Evolutionary conservation across 1,284 basidiomycete genomes (phyloP).

Genomic region (Fistulinella staudtii): DNA sequence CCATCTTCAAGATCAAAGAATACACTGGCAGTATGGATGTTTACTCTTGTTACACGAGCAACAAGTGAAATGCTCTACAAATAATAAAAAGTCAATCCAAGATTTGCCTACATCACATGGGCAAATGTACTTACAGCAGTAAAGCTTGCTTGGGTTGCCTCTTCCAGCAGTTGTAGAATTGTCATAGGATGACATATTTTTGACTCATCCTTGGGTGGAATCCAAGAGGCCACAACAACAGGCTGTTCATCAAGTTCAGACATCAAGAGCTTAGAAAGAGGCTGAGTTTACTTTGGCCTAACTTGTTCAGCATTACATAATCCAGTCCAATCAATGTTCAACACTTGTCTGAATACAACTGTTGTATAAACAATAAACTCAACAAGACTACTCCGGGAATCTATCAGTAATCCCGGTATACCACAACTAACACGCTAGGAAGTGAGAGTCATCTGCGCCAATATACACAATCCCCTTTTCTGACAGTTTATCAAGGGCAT

Average conservation of each 20-base stretch:
- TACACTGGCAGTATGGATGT: neutral
- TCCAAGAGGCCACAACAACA: neutral
- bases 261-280: too few species aligned
- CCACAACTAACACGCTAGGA: conserved; percentile 30
- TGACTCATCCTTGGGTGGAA: neutral
- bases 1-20: conserved; percentile 28
- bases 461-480: conserved; percentile 66
- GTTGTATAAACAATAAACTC: too few species aligned
- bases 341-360: too few species aligned
- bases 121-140: too few species aligned
- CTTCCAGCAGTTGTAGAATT: conserved; percentile 22
- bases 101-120: too few species aligned
- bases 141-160: conserved; percentile 2
- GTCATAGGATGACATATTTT: conserved; percentile 21
- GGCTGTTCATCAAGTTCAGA: conserved; percentile 8
- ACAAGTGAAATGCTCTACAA: too few species aligned
- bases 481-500: conserved; percentile 66
- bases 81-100: too few species aligned
- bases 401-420: too few species aligned
- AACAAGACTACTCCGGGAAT: too few species aligned
- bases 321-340: too few species aligned
- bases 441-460: conserved; percentile 65
- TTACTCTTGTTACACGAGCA: conserved; percentile 20
- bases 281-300: too few species aligned
- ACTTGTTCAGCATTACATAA: too few species aligned